phyloP scores from a whole-genome alignment of 352 stramenopile genomes.

The Pythium biforme region DNA sequence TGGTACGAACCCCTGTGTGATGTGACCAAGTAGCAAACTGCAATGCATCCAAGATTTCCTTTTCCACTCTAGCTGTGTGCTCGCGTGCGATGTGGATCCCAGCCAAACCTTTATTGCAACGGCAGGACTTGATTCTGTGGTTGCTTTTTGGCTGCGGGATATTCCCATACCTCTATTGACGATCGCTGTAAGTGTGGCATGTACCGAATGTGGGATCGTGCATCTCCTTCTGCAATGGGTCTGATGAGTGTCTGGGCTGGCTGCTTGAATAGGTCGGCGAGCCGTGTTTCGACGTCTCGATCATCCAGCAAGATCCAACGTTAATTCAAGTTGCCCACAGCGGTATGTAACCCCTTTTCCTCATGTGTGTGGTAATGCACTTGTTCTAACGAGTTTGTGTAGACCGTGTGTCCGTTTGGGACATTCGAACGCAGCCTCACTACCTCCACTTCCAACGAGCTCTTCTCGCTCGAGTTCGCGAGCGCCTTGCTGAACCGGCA shows the following conservation, averaged over 20 bases:
- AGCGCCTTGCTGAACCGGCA: not conserved
- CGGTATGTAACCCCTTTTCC: constrained; percentile 44
- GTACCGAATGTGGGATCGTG: not conserved
- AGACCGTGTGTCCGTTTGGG: constrained; percentile 44
- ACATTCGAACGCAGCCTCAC: constrained; percentile 37
- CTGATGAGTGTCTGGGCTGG: too few relatives aligned
- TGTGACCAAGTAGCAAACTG: constrained; percentile 1
- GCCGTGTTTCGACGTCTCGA: constrained; percentile 9
- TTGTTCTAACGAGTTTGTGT: constrained; percentile 16
- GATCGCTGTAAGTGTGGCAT: not conserved
- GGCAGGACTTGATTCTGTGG: constrained; percentile 33
- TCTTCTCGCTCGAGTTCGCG: constrained; percentile 42
- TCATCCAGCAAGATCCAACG: constrained; percentile 11
- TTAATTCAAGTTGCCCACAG: constrained; percentile 16
- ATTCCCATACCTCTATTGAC: constrained; percentile 19
- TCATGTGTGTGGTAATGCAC: not conserved
- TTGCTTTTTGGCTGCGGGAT: constrained; percentile 34
- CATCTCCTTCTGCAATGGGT: too few relatives aligned
- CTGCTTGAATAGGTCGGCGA: constrained; percentile 5
- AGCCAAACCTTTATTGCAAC: constrained; percentile 37
- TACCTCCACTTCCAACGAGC: constrained; percentile 41
- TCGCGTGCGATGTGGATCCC: constrained; percentile 64
- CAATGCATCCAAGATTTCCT: constrained; percentile 12
- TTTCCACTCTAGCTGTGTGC: constrained; percentile 21
- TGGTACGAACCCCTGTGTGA: not conserved